phyloP scores from a whole-genome alignment of 129 eudicot species.

The Flaveria sonorensis region DNA sequence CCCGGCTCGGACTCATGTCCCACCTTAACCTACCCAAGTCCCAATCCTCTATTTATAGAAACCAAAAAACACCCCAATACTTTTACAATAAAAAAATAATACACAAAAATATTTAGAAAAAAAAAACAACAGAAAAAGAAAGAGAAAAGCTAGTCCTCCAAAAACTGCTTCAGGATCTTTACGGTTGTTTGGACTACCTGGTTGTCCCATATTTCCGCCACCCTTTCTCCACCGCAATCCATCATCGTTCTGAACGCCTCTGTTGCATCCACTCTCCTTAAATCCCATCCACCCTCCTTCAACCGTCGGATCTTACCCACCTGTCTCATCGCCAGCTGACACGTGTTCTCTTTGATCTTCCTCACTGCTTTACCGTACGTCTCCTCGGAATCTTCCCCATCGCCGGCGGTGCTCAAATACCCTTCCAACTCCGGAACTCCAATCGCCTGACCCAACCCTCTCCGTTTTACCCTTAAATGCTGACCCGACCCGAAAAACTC shows the following conservation, averaged over 20 bases:
- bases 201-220: conserved; percentile 59
- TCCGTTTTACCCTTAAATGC: conserved; percentile 22
- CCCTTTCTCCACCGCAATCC: conserved; percentile 33
- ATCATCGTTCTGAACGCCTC: conserved; percentile 58
- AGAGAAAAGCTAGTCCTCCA: conserved; percentile 80
- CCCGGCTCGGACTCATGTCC: too few species aligned
- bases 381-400: conserved; percentile 12
- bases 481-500: too few species aligned
- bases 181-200: conserved; percentile 70
- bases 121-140: conserved; percentile 13
- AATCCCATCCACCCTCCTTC: conserved; percentile 70
- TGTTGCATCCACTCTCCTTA: conserved; percentile 68
- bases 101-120: neutral
- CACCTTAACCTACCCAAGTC: too few species aligned
- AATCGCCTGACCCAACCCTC: conserved; percentile 64
- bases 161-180: conserved; percentile 81
- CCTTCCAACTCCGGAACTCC: conserved; percentile 66
- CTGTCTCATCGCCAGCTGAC: conserved; percentile 72
- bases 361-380: conserved; percentile 61
- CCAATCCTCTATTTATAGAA: too few species aligned
- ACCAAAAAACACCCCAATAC: neutral
- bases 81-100: neutral
- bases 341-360: conserved; percentile 74
- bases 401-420: conserved; percentile 32
- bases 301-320: conserved; percentile 72